phyloP scores from a whole-genome alignment of 116 monocot species.

The Zostera marina region DNA sequence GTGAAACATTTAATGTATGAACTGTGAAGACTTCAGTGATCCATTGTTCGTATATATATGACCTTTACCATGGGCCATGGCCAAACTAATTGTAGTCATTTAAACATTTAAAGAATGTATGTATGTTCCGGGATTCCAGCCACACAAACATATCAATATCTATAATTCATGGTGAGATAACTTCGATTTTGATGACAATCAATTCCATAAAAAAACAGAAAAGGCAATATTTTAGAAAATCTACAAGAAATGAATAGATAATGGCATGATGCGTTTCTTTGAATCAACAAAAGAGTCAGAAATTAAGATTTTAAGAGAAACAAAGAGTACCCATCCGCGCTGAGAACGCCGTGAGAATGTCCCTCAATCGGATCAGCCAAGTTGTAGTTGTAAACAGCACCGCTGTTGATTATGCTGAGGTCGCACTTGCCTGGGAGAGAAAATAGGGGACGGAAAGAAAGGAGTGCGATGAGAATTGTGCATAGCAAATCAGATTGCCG shows the following conservation, averaged over 20 bases:
- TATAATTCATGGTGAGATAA: no score
- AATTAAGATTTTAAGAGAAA: not conserved
- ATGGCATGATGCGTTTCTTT: not conserved
- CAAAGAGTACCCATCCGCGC: slow-evolving; percentile 70
- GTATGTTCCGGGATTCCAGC: no score
- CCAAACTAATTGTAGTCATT: no score
- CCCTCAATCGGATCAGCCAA: slow-evolving; percentile 40
- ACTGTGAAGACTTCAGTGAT: no score
- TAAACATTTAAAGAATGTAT: no score
- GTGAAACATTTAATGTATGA: no score
- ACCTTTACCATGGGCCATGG: no score
- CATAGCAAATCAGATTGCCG: not conserved
- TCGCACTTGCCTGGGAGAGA: slow-evolving; percentile 26
- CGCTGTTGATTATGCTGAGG: slow-evolving; percentile 28
- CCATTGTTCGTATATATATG: no score
- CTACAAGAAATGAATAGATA: not conserved
- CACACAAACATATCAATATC: no score
- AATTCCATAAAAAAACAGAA: no score
- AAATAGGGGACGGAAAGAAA: slow-evolving; percentile 9
- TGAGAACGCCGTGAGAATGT: slow-evolving; percentile 64
- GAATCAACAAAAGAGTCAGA: not conserved
- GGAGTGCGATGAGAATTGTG: slow-evolving; percentile 7
- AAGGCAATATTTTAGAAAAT: no score
- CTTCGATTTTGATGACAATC: no score
- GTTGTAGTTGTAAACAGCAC: slow-evolving; percentile 54